Percentiles rank a stretch among this genome's conserved stretches.
These are phyloP conservation scores for Amauroascus niger DNA, from an alignment of 2,329 filamentous ascomycete genomes.

Conservation along the genomic window DNA sequence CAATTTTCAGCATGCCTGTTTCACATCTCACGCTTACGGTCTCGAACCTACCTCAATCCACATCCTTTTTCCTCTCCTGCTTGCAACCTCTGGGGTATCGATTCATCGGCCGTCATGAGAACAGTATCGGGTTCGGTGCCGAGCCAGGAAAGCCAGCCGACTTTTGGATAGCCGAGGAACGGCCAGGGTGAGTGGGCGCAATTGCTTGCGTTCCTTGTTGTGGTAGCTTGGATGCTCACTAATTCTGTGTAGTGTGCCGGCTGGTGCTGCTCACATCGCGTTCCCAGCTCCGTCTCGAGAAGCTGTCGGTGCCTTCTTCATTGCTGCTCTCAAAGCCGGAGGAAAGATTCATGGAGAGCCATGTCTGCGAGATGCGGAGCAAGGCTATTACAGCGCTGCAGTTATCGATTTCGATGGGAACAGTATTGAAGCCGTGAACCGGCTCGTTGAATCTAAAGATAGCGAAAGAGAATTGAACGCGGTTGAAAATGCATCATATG, in stretches of 20 bases:
- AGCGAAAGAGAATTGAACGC: conserved; percentile 26
- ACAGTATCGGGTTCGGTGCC: conserved; percentile 53
- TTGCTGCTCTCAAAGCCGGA: conserved; percentile 56
- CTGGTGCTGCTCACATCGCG: conserved; percentile 52
- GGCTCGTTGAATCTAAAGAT: conserved; percentile 21
- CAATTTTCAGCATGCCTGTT: conserved; percentile 44
- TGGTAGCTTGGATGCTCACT: conserved; percentile 10
- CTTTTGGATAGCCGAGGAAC: conserved; percentile 55
- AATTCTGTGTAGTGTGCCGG: conserved; percentile 35
- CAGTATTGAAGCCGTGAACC: conserved; percentile 60
- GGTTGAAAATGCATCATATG: conserved; percentile 32
- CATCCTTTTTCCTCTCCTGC: conserved; percentile 73
- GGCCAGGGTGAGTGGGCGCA: conserved; percentile 40
- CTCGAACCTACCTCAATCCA: conserved; percentile 65
- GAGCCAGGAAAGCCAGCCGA: conserved; percentile 45
- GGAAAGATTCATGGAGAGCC: conserved; percentile 50
- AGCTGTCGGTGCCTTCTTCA: conserved; percentile 62
- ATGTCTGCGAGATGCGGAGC: conserved; percentile 43
- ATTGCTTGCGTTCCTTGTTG: not conserved
- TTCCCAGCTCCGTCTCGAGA: conserved; percentile 58
- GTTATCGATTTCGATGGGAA: conserved; percentile 74
- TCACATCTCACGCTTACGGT: conserved; percentile 59
- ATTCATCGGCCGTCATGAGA: conserved; percentile 55
- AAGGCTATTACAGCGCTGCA: conserved; percentile 52
- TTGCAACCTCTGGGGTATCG: conserved; percentile 68